Evolutionary conservation across 140 eudicot genomes (phyloP).

Genomic region (Cichorium intybus): DNA sequence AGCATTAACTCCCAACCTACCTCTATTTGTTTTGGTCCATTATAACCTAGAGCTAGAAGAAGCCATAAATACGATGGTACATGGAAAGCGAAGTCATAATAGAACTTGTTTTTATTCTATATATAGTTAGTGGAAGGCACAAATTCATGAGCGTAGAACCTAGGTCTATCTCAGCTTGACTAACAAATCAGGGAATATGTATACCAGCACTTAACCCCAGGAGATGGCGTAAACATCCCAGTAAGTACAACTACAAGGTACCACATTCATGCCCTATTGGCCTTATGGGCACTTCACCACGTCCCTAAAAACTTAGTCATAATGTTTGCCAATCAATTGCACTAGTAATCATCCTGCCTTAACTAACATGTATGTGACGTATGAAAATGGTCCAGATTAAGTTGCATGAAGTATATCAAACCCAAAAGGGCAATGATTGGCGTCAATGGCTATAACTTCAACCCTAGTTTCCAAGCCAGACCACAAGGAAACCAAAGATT

Average conservation of each 20-base stretch:
- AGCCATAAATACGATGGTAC: not conserved
- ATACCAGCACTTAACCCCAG: not conserved
- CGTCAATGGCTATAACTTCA: conserved; percentile 65
- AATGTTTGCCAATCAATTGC: not conserved
- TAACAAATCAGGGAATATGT: not conserved
- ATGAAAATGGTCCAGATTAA: not conserved
- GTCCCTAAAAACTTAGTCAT: not conserved
- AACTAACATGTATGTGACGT: not conserved
- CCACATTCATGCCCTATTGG: not conserved
- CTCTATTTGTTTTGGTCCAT: not conserved
- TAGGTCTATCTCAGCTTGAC: not conserved
- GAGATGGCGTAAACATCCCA: too few species aligned
- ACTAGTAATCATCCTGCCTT: not conserved
- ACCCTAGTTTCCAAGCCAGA: conserved; percentile 36
- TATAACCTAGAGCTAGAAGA: not conserved
- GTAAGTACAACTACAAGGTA: not conserved
- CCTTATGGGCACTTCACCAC: not conserved
- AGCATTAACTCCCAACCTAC: not conserved
- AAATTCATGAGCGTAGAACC: not conserved
- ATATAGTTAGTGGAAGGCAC: not conserved
- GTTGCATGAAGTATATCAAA: not conserved
- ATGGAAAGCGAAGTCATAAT: not conserved
- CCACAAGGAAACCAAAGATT: conserved; percentile 44
- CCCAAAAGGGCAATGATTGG: conserved; percentile 43
- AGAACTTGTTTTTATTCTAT: not conserved